A percentile compares a stretch with the other conserved stretches of the same genome.
phyloP scores from a whole-genome alignment of 495 filamentous ascomycete species.

The Cercophora scortea region DNA sequence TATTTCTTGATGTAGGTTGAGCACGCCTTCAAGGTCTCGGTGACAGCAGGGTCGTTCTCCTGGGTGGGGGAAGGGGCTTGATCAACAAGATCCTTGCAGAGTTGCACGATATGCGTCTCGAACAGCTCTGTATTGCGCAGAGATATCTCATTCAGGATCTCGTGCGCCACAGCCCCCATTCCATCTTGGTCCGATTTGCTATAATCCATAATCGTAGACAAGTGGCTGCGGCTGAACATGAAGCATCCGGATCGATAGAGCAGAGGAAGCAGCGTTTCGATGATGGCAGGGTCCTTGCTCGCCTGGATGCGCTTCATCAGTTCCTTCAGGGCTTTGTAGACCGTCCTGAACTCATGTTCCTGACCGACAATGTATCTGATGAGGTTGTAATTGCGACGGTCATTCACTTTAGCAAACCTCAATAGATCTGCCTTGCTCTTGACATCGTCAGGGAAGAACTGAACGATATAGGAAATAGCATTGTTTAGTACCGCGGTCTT shows the following conservation, averaged over 20 bases:
- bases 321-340: conserved; percentile 83
- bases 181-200: conserved; percentile 73
- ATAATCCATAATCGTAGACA: conserved; percentile 80
- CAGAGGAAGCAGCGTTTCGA: conserved; percentile 76
- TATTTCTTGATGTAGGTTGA: conserved; percentile 81
- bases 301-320: conserved; percentile 69
- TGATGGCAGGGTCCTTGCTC: conserved; percentile 42
- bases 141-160: conserved; percentile 89
- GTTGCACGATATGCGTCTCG: conserved; percentile 83
- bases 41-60: conserved; percentile 57
- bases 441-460: conserved; percentile 64
- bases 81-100: conserved; percentile 76
- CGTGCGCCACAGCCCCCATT: conserved; percentile 72
- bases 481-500: conserved; percentile 59
- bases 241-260: conserved; percentile 76
- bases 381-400: conserved; percentile 84
- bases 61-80: conserved; percentile 65
- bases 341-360: conserved; percentile 87
- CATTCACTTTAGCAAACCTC: conserved; percentile 87
- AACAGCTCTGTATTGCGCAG: conserved; percentile 79
- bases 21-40: conserved; percentile 88
- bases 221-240: conserved; percentile 88
- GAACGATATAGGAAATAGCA: conserved; percentile 59
- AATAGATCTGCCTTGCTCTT: conserved; percentile 64
- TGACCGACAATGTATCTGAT: conserved; percentile 76